These are phyloP conservation scores for Starmerella vaccinii DNA, from an alignment of 805 yeast genomes.

Conservation along the genomic window DNA sequence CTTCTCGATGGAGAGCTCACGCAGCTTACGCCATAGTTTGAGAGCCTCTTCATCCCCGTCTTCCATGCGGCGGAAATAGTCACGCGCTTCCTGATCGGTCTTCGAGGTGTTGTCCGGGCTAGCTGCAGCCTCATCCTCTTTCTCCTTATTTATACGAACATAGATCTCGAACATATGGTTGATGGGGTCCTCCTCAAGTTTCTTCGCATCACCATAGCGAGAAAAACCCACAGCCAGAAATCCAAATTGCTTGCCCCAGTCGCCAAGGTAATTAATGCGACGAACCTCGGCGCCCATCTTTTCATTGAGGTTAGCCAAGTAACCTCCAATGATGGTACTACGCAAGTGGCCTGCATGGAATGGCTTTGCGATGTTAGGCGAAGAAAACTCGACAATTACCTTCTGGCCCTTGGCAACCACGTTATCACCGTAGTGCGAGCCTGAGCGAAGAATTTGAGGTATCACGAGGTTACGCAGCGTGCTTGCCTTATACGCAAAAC, in stretches of 20 bases:
- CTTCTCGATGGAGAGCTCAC: constrained; percentile 79
- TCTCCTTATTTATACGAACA: constrained; percentile 74
- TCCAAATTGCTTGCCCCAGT: constrained; percentile 99
- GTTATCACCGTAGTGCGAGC: constrained; percentile 55
- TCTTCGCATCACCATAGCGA: constrained; percentile 71
- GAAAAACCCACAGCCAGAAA: constrained; percentile 84
- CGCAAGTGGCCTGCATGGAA: constrained; percentile 99
- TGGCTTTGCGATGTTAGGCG: constrained; percentile 98
- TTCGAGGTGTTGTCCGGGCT: constrained; percentile 42
- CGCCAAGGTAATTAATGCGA: constrained; percentile 92
- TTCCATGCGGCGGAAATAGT: constrained; percentile 82
- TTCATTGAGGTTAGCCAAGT: constrained; percentile 80
- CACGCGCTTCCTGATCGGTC: constrained; percentile 77
- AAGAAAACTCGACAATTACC: constrained; percentile 78
- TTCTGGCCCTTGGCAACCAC: constrained; percentile 65
- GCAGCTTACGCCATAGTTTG: constrained; percentile 71
- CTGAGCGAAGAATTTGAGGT: constrained; percentile 55
- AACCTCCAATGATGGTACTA: constrained; percentile 96
- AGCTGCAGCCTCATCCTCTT: constrained; percentile 51
- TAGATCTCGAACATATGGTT: constrained; percentile 91
- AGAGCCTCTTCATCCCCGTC: constrained; percentile 79
- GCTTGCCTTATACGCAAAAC: constrained; percentile 67
- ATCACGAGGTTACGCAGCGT: constrained; percentile 59
- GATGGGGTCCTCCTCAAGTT: constrained; percentile 68
- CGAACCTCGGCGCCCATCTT: constrained; percentile 84